Percentiles rank a stretch among this genome's conserved stretches.
These are phyloP conservation scores for Hibiscus tridactylites DNA, from an alignment of 345 rosid species.

Conservation along the genomic window DNA sequence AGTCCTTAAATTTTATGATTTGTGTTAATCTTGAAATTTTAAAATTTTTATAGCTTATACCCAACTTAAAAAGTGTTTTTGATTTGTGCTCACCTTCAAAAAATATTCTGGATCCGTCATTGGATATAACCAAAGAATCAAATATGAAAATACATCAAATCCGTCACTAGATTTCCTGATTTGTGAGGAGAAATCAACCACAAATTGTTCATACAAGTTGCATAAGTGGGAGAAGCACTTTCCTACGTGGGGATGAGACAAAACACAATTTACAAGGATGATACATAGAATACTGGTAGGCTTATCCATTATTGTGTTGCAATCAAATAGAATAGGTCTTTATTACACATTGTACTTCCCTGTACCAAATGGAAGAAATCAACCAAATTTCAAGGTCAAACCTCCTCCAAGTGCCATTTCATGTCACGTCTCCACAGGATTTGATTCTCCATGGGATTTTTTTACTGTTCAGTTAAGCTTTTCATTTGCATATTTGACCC, in stretches of 20 bases:
- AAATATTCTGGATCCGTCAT: too few relatives aligned
- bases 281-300: not conserved
- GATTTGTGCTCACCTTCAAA: too few relatives aligned
- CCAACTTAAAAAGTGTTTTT: too few relatives aligned
- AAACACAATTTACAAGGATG: not conserved
- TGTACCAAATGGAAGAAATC: conserved; percentile 12
- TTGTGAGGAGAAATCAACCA: not conserved
- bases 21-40: too few relatives aligned
- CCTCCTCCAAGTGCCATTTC: not conserved
- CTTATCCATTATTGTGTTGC: conserved; percentile 6
- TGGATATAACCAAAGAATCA: too few relatives aligned
- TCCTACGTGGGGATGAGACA: conserved; percentile 9
- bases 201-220: not conserved
- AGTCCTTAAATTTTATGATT: too few relatives aligned
- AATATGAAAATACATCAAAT: too few relatives aligned
- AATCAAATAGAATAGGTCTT: not conserved
- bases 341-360: conserved; percentile 17
- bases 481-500: not conserved
- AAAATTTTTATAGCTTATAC: too few relatives aligned
- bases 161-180: too few relatives aligned
- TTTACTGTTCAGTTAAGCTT: not conserved
- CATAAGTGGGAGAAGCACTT: conserved; percentile 18
- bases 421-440: not conserved
- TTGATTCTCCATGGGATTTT: not conserved
- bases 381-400: not conserved